Percentiles rank a stretch among this genome's conserved stretches.
Conservation (phyloP, 1,139 yeast species). For the Pichia sp. region DNA sequence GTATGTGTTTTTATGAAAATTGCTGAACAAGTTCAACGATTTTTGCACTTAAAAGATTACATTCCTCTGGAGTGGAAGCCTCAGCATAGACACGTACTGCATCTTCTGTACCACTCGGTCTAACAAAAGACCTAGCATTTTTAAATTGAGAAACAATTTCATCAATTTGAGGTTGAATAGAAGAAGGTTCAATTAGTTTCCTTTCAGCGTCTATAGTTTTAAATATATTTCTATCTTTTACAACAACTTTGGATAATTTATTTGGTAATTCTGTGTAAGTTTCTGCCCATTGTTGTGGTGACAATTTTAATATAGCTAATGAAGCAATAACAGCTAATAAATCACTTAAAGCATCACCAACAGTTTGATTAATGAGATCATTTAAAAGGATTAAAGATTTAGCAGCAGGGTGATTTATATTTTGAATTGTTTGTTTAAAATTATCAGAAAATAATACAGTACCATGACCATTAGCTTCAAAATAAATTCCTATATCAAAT, state of each 20-base stretch:
- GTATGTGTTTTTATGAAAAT: conserved; percentile 8
- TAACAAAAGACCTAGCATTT: conserved; percentile 79
- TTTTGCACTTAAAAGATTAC: conserved; percentile 47
- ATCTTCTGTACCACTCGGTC: conserved; percentile 98
- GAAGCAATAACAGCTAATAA: conserved; percentile 69
- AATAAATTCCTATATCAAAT: conserved; percentile 87
- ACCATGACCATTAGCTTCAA: conserved; percentile 99
- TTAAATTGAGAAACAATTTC: conserved; percentile 40
- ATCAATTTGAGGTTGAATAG: conserved; percentile 66
- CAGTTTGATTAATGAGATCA: conserved; percentile 84
- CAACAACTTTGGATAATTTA: conserved; percentile 70
- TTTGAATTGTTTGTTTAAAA: conserved; percentile 33
- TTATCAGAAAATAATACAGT: conserved; percentile 75
- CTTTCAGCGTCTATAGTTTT: conserved; percentile 90
- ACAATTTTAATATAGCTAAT: conserved; percentile 32
- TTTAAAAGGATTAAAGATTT: conserved; percentile 28
- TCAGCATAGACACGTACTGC: conserved; percentile 96
- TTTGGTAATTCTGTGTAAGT: conserved; percentile 85
- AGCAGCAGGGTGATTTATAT: conserved; percentile 21
- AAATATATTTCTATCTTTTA: conserved; percentile 71
- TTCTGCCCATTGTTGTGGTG: conserved; percentile 68
- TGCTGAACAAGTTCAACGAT: conserved; percentile 40
- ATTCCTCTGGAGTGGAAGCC: conserved; percentile 50
- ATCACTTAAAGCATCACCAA: conserved; percentile 95
- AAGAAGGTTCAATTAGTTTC: conserved; percentile 59